Evolutionary conservation across 108 stramenopile genomes (phyloP), one percentile per base, ranked within the genome.

Genomic region (Nitzschia putrida): DNA sequence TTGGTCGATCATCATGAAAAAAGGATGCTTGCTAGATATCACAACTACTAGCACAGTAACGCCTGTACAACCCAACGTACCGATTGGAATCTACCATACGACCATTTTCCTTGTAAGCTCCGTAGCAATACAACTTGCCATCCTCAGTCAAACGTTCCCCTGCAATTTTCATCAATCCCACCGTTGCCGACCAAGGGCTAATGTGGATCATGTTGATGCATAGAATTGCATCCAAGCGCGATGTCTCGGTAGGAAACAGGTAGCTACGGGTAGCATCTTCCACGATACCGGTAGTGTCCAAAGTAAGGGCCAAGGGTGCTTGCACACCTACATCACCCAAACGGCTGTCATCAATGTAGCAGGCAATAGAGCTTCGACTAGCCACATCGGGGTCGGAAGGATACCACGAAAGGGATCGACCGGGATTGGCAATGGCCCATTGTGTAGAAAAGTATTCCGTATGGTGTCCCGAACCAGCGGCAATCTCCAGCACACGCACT

Each of bases 141-240:
- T 78, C 84, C 7, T 53, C 34, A 43, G 54, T 44, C 51, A 90
- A 70, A 16, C 57, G 43, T 57, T 76, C 66, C 5, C 69, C 74
- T 3, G 89, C 85, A 34, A 80, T 50, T 54, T 83, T 77, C 85
- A 95, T 78, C 53, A 95, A 63, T 10, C 91, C 94, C 26, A 84
- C 18, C 2, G 91, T 95, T 3, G 91, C 94, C 38, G 71, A 68
- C 91, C 91, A 95, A 3, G 94, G 91, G 9, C 87, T 79, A 26
- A 95, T 92, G 71, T 95, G 94, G 42, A 92, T 89, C 91, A 95
- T 90, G 66, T 95, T 95, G 63, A 90, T 89, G 60, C 80, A 83
- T 24, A 84, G 40, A 12, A 90, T 80, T 8, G 90, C 39, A 80
- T 92, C 86, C 41, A 83, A 25, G 0, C 42, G 61, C 13, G 73